These are phyloP conservation scores for Cutaneotrichosporon cutaneum DNA, from an alignment of 1,284 basidiomycete species.

Conservation along the genomic window DNA sequence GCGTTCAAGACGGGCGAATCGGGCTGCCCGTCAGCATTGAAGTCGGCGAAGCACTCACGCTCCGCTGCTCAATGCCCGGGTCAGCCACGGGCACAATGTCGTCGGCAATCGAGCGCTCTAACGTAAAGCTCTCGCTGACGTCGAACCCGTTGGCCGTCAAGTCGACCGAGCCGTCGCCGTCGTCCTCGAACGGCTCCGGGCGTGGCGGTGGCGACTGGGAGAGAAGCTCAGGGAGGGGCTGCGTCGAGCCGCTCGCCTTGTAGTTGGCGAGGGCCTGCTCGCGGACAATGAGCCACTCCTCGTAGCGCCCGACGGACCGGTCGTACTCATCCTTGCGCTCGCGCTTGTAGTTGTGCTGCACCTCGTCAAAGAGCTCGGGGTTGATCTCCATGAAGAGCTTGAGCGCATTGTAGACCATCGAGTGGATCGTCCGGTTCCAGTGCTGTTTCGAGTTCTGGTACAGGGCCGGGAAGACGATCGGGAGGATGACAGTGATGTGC, in stretches of 20 bases:
- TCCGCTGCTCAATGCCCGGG: constrained; percentile 67
- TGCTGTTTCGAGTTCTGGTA: constrained; percentile 96
- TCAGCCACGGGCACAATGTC: constrained; percentile 86
- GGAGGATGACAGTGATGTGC: constrained; percentile 83
- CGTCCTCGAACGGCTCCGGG: constrained; percentile 72
- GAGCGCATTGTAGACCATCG: constrained; percentile 97
- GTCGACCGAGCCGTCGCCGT: constrained; percentile 82
- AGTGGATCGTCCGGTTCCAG: constrained; percentile 99
- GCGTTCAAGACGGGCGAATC: constrained; percentile 9
- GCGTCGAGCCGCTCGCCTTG: constrained; percentile 62
- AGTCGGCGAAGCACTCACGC: constrained; percentile 41
- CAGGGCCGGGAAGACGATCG: constrained; percentile 96
- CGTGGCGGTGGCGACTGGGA: constrained; percentile 65
- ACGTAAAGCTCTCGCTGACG: constrained; percentile 60
- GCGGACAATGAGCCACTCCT: constrained; percentile 77
- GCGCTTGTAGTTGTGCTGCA: constrained; percentile 91
- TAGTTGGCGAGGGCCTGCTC: constrained; percentile 71
- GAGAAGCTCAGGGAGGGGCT: constrained; percentile 66
- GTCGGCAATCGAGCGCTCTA: constrained; percentile 73
- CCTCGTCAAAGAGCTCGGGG: constrained; percentile 89
- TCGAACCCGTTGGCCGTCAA: constrained; percentile 81
- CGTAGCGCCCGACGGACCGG: constrained; percentile 72
- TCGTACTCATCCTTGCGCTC: constrained; percentile 83
- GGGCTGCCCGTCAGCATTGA: constrained; percentile 8
- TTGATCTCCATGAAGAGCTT: constrained; percentile 99